Evolutionary conservation across 208 protist species (phyloP), one percentile per base, ranked within the genome.

Genomic region (Trypanosoma melophagium): DNA sequence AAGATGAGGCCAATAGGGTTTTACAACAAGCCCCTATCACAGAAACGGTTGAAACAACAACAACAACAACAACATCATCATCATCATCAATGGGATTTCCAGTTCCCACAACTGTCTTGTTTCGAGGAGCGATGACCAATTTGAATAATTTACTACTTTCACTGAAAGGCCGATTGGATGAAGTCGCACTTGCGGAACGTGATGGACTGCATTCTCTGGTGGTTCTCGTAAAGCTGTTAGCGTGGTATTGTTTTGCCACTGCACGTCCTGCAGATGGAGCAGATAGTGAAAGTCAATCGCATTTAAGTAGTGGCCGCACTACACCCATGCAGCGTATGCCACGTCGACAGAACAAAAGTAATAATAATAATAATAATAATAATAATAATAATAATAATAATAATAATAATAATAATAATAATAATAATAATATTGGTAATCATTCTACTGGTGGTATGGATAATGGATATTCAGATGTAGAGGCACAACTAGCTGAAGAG

Each of bases 191-290:
- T 17, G 28, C 49, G 41, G 31, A 45, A 40, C 0, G 16, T n/a
- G 44, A 19, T 19, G 25, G 7, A 35, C 4, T 28, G 45, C 54
- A 78, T 21, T 24, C 9, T 10, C 41, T 77, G 47, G 17, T 67
- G 14, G 22, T 68, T 44, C 49, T 85, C 17, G 44, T 77, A 25
- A 67, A 81, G 19, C 28, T 87, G 1, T 65, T 89, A 19, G 47
- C 75, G 25, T 83, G 77, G 77, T 89, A 87, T 68, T 89, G 83
- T 69, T 59, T 85, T 10, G 74, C 76, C 13, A 89, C 82, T 3
- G 49, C 74, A 8, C 69, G 71, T 40, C 63, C 76, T 14, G 42
- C 54, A 13, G 68, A 51, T 3, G 68, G 66, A 19, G 64, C 55
- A 0, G 60, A 53, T 53, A 68, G 68, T 44, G 72, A 76, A 17